Evolutionary conservation across 1,139 yeast genomes (phyloP), one percentile per base, ranked within the genome.

Genomic region (Pichia sp.): DNA sequence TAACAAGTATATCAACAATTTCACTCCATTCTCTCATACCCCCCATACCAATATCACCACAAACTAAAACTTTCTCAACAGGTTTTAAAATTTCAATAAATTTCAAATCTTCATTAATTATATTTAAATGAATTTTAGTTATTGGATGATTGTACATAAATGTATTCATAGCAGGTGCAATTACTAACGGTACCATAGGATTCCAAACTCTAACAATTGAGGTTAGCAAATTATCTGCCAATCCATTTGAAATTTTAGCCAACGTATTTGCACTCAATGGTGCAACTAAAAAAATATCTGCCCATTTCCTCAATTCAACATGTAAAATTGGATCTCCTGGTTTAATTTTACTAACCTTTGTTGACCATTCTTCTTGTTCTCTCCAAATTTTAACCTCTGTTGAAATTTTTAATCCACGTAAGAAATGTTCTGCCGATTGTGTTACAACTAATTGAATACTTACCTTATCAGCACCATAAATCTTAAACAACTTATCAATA

Each of bases 1-100:
- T 76, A 49, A 88, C 82, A 52, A 89, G 69, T 18, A 83, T 80
- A 62, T 89, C 96, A 13, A 90, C 97, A 51, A 91, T 80, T 59
- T 90, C 97, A 56, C 83, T 79, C 97, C 96, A 91, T 70, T 93
- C 98, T 64, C 96, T 77, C 99, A 93, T 93, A 11, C 98, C 99
- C 29, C 99, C 99, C 84, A 80, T 86, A 3, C 99, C 99, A 54
- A 93, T 88, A 69, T 93, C 99, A 48, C 99, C 99, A 73, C 96
- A 89, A 5, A 88, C 89, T 58, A 89, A 75, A 9, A 91, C 95
- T 68, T 93, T 93, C 64, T 93, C 99, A 30, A 93, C 91, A 0
- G 99, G 99, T 63, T 81, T 84, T 64, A 93, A 77, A 19, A 93
- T 83, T 56, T 89, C 91, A 55, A 91, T 81, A 76, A 82, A 84